These are phyloP conservation scores for Phytophthora fragariae DNA, from an alignment of 352 stramenopile genomes.

Conservation along the genomic window DNA sequence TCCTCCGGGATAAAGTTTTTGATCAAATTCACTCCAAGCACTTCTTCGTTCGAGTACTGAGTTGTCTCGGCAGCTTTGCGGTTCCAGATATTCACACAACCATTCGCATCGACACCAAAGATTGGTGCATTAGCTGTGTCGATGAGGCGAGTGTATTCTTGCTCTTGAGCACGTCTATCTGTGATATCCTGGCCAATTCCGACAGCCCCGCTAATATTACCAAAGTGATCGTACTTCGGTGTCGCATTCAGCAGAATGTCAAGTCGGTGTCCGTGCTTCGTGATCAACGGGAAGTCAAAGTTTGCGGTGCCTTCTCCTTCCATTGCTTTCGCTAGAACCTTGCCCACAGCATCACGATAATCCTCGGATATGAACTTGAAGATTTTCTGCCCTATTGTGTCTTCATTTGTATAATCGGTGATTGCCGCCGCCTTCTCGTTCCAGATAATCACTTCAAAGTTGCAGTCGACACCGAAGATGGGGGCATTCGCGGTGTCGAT, in stretches of 20 bases:
- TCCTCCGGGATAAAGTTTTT: constrained; percentile 42
- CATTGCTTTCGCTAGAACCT: constrained; percentile 48
- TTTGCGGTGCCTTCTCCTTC: constrained; percentile 57
- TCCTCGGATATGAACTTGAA: constrained; percentile 79
- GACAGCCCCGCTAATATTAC: constrained; percentile 69
- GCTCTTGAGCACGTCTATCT: constrained; percentile 45
- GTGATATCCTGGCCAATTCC: constrained; percentile 85
- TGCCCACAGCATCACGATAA: constrained; percentile 41
- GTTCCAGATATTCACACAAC: constrained; percentile 70
- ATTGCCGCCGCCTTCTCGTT: constrained; percentile 88
- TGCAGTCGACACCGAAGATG: constrained; percentile 77
- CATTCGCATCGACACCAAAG: constrained; percentile 53
- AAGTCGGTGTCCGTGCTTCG: constrained; percentile 53
- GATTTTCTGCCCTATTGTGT: constrained; percentile 81
- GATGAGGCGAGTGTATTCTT: constrained; percentile 33
- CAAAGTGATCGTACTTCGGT: constrained; percentile 67
- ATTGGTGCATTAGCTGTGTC: constrained; percentile 61
- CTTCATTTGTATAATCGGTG: constrained; percentile 87
- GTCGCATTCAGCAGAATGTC: constrained; percentile 72
- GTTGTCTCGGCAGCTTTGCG: constrained; percentile 69
- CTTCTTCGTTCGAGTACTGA: constrained; percentile 57
- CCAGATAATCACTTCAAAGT: constrained; percentile 81
- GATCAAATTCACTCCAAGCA: constrained; percentile 54
- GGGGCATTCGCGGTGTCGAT: constrained; percentile 54
- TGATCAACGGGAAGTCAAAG: constrained; percentile 77